Evolutionary conservation across 2,329 filamentous ascomycete species (phyloP), one percentile per base, ranked within the genome.

Genomic region (Calonectria ilicicola): DNA sequence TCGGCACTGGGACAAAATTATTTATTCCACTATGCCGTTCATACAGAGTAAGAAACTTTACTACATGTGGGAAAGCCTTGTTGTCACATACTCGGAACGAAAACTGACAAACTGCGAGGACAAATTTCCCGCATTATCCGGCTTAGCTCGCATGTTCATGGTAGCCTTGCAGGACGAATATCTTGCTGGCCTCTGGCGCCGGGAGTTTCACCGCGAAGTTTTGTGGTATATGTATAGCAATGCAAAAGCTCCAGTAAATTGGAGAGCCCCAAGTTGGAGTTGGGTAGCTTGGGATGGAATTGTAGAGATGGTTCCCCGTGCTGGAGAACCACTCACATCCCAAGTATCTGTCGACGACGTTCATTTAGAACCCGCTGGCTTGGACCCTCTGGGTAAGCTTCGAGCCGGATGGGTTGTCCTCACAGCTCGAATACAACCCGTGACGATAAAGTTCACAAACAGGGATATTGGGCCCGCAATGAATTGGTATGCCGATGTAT

Each of bases 241-340:
- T 27, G 12, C 26, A 9, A 12, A 17, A 12, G 9, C 19, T 12
- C 42, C 62, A 17, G 10, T 2, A 9, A 49, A 19, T 2, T 65
- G 62, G 62, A 19, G 62, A 17, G 62, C 62, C 14, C 62, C 62
- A 14, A 65, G 44, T 38, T 65, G 62, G 62, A 65, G 62, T 44
- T 65, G 62, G 62, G 62, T 26, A 26, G 42, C 62, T 8, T 65
- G 62, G 42, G 62, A 65, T 26, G 62, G 42, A 5, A 49, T 51
- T 19, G 44, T 65, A 29, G 58, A 46, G 14, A 46, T 63, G 58
- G 12, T 65, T n/a, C 62, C 62, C 6, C 42, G 27, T 26, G 44
- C n/a, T 19, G 62, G 44, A 26, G 62, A 65, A 38, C 62, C 62
- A 35, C 6, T 51, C 19, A 32, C 27, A n/a, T 65, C 62, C 12